Base-by-base conservation (phyloP, 306 rosid species). In the Trifolium dubium region DNA sequence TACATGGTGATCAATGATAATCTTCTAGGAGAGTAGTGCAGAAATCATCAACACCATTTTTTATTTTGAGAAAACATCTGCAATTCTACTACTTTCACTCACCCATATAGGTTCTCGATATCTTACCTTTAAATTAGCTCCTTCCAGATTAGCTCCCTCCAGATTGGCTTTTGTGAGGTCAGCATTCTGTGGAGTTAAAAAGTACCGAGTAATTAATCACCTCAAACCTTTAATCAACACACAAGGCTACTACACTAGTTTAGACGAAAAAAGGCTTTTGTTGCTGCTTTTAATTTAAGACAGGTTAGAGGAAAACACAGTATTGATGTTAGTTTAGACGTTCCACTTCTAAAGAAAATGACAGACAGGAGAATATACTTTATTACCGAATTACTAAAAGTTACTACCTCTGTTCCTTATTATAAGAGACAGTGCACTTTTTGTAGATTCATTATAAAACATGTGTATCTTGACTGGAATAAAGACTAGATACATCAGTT, bases 101-200 rank as follows among this genome's bases (percentile, higher is more conserved):
- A 71, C 67, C 50, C 60, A 63, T 40, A 71, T 31, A 56, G 72
- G 59, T 71, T 37, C 50, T 71, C 32, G 58, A 83, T 61, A 32
- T 56, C 72, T 72, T 86, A 93, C 98, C 98, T 93, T 93, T 54
- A 93, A 84, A 80, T 93, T 91, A 67, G 98, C 98, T 81, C 98
- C 98, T 83, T 91, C 97, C 23, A 93, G 83, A 76, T 76, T 76
- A 59, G 97, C 98, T 66, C 96, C 96, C 87, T 93, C 98, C 63
- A 93, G 80, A 87, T 93, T 93, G 63, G 96, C 97, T 77, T 89
- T 85, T 35, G 94, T 88, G 78, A 93, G 94, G 85, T 93, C 98
- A 5, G 98, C 98, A 83, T 85, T 88, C 98, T 93, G 89, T 79
- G 73, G 68, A 39, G 68, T 58, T 47, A 34, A 63, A 49, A 51